A percentile compares a stretch with the other conserved stretches of the same genome.
These are phyloP conservation scores for Arabidopsis lyrata DNA, from an alignment of 441 rosid species.

Conservation along the genomic window DNA sequence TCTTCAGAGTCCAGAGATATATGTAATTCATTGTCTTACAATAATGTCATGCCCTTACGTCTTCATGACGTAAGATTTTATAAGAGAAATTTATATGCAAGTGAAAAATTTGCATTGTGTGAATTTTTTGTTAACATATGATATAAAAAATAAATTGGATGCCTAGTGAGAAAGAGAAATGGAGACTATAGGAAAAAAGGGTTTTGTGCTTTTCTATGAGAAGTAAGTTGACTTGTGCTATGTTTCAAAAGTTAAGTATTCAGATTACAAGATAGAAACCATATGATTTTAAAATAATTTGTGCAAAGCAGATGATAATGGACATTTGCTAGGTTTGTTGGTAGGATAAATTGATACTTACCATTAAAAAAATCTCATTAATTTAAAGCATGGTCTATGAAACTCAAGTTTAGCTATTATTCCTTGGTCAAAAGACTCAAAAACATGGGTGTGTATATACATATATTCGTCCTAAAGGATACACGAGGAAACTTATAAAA, in stretches of 20 bases:
- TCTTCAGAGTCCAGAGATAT: background rate
- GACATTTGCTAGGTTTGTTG: background rate
- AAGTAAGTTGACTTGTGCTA: slow-evolving; percentile 32
- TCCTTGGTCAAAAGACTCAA: background rate
- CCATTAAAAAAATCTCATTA: background rate
- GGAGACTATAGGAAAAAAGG: background rate
- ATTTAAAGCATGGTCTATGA: slow-evolving; percentile 1
- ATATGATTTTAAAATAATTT: background rate
- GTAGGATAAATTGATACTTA: slow-evolving; percentile 1
- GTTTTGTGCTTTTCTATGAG: slow-evolving; percentile 6
- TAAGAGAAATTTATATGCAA: background rate
- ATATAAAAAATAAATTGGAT: background rate
- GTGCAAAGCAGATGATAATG: background rate
- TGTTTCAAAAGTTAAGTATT: slow-evolving; percentile 21
- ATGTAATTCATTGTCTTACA: slow-evolving; percentile 2
- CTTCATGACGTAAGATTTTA: slow-evolving; percentile 28
- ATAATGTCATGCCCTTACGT: slow-evolving; percentile 28
- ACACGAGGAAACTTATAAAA: background rate
- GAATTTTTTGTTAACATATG: background rate
- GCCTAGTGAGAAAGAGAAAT: slow-evolving; percentile 21
- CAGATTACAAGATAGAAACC: slow-evolving; percentile 18
- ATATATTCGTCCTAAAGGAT: background rate
- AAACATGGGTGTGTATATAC: background rate
- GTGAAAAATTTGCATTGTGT: background rate
- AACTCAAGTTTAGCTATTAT: slow-evolving; percentile 6